Evolutionary conservation across 345 rosid species (phyloP).

Genomic region (Lumnitzera racemosa): DNA sequence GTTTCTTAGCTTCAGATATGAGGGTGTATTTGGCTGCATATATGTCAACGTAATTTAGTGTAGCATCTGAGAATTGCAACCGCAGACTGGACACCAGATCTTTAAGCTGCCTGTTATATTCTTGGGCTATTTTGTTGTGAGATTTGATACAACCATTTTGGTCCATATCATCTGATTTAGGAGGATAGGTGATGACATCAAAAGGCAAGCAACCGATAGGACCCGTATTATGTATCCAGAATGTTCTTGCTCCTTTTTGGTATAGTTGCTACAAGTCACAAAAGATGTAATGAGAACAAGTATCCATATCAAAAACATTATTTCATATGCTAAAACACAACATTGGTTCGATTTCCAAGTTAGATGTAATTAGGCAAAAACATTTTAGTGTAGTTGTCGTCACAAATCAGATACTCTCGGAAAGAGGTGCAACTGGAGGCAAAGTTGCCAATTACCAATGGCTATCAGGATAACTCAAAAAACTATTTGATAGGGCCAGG

Average conservation of each 20-base stretch:
- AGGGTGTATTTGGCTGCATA: background rate
- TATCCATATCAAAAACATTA: background rate
- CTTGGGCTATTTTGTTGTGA: background rate
- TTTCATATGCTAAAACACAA: background rate
- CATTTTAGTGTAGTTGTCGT: too few species aligned
- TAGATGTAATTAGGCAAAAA: too few species aligned
- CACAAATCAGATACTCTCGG: too few species aligned
- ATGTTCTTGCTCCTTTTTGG: conserved; percentile 42
- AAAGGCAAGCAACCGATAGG: conserved; percentile 16
- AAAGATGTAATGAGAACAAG: background rate
- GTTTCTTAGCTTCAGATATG: conserved; percentile 3
- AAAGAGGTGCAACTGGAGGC: too few species aligned
- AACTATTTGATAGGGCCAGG: too few species aligned
- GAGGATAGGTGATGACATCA: background rate
- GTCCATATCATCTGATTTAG: background rate
- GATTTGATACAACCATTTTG: conserved; percentile 1
- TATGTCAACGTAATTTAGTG: background rate
- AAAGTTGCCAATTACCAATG: too few species aligned
- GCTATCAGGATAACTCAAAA: too few species aligned
- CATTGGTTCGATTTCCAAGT: too few species aligned
- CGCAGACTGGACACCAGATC: background rate
- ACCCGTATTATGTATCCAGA: conserved; percentile 24
- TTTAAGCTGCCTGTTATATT: conserved; percentile 1
- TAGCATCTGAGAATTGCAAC: background rate
- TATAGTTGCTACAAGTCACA: conserved; percentile 18